These are phyloP conservation scores for Penicillium sp. DNA, from an alignment of 2,329 filamentous ascomycete species.

Conservation along the genomic window DNA sequence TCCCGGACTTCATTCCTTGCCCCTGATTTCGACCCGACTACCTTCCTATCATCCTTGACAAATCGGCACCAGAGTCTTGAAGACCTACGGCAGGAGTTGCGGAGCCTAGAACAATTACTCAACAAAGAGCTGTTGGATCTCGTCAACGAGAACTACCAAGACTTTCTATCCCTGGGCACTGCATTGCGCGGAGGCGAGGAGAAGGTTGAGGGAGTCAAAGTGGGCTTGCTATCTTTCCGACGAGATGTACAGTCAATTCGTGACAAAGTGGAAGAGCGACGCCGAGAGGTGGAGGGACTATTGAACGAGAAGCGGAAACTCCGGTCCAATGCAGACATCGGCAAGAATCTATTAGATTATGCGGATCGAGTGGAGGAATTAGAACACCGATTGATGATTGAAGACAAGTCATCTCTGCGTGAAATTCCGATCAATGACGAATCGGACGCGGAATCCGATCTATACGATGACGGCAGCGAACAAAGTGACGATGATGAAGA, in stretches of 20 bases:
- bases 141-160: conserved; percentile 92
- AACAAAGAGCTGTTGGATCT: conserved; percentile 87
- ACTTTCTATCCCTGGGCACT: conserved; percentile 80
- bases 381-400: conserved; percentile 69
- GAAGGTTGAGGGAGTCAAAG: conserved; percentile 82
- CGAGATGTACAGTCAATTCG: conserved; percentile 77
- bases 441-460: conserved; percentile 36
- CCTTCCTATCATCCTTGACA: conserved; percentile 78
- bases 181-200: conserved; percentile 87
- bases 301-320: conserved; percentile 68
- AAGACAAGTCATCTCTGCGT: conserved; percentile 30
- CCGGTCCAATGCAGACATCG: conserved; percentile 62
- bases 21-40: conserved; percentile 72
- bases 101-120: conserved; percentile 75
- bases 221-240: conserved; percentile 81
- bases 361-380: conserved; percentile 57
- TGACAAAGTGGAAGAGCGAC: conserved; percentile 62
- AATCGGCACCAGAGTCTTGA: conserved; percentile 95
- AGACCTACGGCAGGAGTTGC: conserved; percentile 83
- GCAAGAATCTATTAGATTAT: conserved; percentile 50
- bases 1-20: conserved; percentile 79
- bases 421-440: conserved; percentile 18
- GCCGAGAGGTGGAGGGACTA: conserved; percentile 61
- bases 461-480: conserved; percentile 36
- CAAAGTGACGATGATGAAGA: conserved; percentile 41